Evolutionary conservation across 345 rosid species (phyloP).

Genomic region (Eucalyptus fibrosa): DNA sequence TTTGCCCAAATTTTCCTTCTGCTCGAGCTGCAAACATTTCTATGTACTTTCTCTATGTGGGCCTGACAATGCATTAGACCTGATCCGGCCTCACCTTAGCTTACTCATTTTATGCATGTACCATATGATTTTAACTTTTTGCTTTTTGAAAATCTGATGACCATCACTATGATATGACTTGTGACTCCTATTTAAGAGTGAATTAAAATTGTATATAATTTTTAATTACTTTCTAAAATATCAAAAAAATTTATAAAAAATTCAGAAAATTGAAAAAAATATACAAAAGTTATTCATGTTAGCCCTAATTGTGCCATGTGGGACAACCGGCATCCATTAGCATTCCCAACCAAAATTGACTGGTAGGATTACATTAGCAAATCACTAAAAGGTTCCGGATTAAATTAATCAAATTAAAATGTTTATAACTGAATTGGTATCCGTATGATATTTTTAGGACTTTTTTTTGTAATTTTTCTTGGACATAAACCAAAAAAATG

Average conservation of each 20-base stretch:
- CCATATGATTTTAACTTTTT: not conserved
- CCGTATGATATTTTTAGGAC: not conserved
- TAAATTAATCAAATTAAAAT: not conserved
- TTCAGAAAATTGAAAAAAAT: not conserved
- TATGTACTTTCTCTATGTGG: not conserved
- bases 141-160: not conserved
- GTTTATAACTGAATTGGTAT: not conserved
- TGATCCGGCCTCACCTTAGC: not conserved
- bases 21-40: not conserved
- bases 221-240: not conserved
- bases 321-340: not conserved
- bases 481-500: not conserved
- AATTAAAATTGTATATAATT: not conserved
- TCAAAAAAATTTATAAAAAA: not conserved
- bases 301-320: not conserved
- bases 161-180: not conserved
- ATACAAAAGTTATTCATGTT: not conserved
- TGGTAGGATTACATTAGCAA: not conserved
- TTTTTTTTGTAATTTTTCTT: not conserved
- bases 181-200: not conserved
- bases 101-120: not conserved
- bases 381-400: not conserved
- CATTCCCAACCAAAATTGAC: not conserved
- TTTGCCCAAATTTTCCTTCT: not conserved
- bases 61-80: not conserved